Conservation (phyloP, 805 yeast species). For the Lipomyces kockii region DNA sequence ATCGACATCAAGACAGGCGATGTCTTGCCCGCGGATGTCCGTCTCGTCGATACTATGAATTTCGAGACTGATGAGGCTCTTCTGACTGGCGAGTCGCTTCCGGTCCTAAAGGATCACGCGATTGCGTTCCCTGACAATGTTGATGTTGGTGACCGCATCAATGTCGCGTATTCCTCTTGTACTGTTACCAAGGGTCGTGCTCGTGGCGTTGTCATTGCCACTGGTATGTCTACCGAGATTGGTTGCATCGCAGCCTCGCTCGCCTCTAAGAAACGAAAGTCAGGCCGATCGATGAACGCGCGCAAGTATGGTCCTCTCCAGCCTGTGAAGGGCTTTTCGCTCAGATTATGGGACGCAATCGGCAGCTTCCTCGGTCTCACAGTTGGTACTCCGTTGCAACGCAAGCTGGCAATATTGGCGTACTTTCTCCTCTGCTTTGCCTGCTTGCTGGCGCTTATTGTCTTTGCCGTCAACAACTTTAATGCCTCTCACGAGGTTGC, state of each 20-base stretch:
- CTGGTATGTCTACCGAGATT: slow-evolving; percentile 75
- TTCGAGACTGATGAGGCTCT: slow-evolving; percentile 74
- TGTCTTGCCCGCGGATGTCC: slow-evolving; percentile 74
- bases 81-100: slow-evolving; percentile 68
- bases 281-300: slow-evolving; percentile 31
- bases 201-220: slow-evolving; percentile 65
- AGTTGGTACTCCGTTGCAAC: slow-evolving; percentile 81
- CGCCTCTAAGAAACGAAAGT: slow-evolving; percentile 25
- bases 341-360: slow-evolving; percentile 57
- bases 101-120: slow-evolving; percentile 59
- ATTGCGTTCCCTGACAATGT: slow-evolving; percentile 49
- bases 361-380: slow-evolving; percentile 76
- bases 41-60: slow-evolving; percentile 61
- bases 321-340: slow-evolving; percentile 49
- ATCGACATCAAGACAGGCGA: slow-evolving; percentile 70
- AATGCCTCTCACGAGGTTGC: slow-evolving; percentile 80
- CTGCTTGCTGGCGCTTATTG: slow-evolving; percentile 82
- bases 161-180: slow-evolving; percentile 72
- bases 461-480: slow-evolving; percentile 82
- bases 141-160: slow-evolving; percentile 75
- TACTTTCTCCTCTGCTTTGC: slow-evolving; percentile 73
- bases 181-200: slow-evolving; percentile 77
- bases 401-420: slow-evolving; percentile 77
- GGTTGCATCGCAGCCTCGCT: slow-evolving; percentile 65
- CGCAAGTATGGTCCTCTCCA: slow-evolving; percentile 33